phyloP scores from a whole-genome alignment of 2,329 filamentous ascomycete genomes.

The Hypoxylon sp. region DNA sequence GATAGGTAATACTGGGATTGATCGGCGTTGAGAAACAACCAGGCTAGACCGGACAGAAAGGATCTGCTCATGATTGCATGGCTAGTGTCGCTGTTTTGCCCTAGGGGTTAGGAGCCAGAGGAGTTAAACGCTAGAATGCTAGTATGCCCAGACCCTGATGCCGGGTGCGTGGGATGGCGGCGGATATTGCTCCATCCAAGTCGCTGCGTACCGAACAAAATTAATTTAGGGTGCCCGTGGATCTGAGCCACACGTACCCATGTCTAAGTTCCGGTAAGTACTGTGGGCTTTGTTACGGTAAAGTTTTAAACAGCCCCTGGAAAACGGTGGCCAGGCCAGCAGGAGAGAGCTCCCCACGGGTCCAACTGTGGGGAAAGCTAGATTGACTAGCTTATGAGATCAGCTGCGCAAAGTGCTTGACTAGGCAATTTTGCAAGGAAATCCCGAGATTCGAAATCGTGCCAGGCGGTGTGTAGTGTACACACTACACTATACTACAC shows the following conservation, averaged over 20 bases:
- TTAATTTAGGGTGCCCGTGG: constrained; percentile 14
- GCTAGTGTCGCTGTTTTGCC: constrained; percentile 3
- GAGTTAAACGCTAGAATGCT: background rate
- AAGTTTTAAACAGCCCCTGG: background rate
- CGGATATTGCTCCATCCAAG: constrained; percentile 6
- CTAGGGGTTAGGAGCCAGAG: constrained; percentile 5
- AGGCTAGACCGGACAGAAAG: constrained; percentile 6
- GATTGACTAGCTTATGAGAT: constrained; percentile 14
- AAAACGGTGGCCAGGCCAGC: constrained; percentile 14
- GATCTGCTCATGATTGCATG: constrained; percentile 27
- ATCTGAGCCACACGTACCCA: constrained; percentile 10
- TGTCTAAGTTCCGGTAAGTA: background rate
- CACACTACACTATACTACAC: no score
- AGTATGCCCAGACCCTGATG: constrained; percentile 20
- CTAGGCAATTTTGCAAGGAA: constrained; percentile 16
- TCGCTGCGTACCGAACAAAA: constrained; percentile 14
- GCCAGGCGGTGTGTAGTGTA: constrained; percentile 32
- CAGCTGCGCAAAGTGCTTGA: constrained; percentile 16
- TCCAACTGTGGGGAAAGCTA: constrained; percentile 31
- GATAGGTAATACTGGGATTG: constrained; percentile 15
- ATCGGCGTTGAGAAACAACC: constrained; percentile 20
- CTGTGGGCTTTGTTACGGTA: constrained; percentile 14
- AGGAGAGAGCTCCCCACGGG: constrained; percentile 29
- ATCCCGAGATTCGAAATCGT: constrained; percentile 35
- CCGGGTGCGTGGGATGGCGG: constrained; percentile 27